Evolutionary conservation across 345 rosid genomes (phyloP).

Genomic region (Carallia pectinifolia): DNA sequence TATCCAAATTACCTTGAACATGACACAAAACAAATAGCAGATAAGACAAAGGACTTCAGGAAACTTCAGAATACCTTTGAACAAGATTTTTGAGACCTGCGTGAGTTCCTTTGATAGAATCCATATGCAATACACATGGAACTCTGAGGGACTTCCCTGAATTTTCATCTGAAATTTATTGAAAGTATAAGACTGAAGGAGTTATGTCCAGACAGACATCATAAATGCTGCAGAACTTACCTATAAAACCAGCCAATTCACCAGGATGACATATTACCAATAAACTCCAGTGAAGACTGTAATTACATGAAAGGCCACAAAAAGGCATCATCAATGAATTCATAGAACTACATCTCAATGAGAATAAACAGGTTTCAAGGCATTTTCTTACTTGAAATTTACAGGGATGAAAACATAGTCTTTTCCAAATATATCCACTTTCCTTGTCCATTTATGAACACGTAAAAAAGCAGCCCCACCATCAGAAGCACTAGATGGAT

Average conservation of each 20-base stretch:
- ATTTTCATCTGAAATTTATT: conserved; percentile 53
- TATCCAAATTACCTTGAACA: too few species aligned
- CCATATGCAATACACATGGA: conserved; percentile 96
- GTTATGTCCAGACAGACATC: conserved; percentile 8
- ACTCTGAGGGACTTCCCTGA: conserved; percentile 46
- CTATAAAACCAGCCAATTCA: conserved; percentile 63
- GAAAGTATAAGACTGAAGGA: conserved; percentile 15
- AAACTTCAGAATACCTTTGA: conserved; percentile 60
- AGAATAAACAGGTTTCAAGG: conserved; percentile 1
- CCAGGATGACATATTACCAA: conserved; percentile 92
- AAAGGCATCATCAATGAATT: conserved; percentile 17
- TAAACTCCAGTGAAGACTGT: conserved; percentile 98
- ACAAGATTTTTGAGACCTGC: conserved; percentile 87
- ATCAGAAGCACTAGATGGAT: conserved; percentile 90
- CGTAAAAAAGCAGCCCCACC: conserved; percentile 95
- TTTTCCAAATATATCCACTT: conserved; percentile 83
- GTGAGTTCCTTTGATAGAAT: conserved; percentile 95
- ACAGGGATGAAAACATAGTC: conserved; percentile 93
- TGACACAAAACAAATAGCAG: background rate
- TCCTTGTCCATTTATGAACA: conserved; percentile 96
- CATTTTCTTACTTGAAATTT: conserved; percentile 69
- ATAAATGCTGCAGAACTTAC: conserved; percentile 37
- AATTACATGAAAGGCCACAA: conserved; percentile 23
- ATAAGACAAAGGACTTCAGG: background rate
- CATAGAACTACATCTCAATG: conserved; percentile 2